A percentile compares a stretch with the other conserved stretches of the same genome.
phyloP scores from a whole-genome alignment of 768 basidiomycete genomes.

The Termitomyces sp. region DNA sequence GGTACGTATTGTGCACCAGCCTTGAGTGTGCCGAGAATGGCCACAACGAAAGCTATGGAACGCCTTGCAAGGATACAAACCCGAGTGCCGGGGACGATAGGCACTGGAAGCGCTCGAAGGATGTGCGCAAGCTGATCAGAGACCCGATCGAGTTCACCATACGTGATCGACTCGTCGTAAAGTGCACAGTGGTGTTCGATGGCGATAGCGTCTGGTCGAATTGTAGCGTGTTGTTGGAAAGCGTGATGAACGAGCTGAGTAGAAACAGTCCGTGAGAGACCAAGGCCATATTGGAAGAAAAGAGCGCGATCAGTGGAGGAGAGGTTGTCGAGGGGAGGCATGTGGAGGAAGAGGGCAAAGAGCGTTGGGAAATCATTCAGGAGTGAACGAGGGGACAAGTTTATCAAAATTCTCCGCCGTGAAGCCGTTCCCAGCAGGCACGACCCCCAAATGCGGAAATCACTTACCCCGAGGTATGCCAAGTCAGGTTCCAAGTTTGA shows the following conservation, averaged over 20 bases:
- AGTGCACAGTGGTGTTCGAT: constrained; percentile 38
- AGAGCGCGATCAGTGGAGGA: constrained; percentile 33
- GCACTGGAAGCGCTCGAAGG: constrained; percentile 29
- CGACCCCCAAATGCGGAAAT: too few relatives aligned
- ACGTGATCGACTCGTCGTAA: constrained; percentile 36
- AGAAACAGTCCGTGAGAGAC: constrained; percentile 27
- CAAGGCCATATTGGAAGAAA: constrained; percentile 42
- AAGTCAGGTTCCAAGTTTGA: too few relatives aligned
- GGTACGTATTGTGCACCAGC: constrained; percentile 57
- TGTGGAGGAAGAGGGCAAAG: background rate
- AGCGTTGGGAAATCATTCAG: background rate
- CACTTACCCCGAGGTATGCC: too few relatives aligned
- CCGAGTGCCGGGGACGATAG: constrained; percentile 41
- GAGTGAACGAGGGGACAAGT: too few relatives aligned
- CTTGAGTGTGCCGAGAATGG: constrained; percentile 49
- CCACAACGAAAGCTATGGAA: constrained; percentile 46
- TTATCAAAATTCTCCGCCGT: too few relatives aligned
- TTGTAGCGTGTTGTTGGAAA: constrained; percentile 40
- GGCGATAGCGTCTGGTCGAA: constrained; percentile 36
- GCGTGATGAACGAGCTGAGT: constrained; percentile 51
- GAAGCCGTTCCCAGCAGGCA: too few relatives aligned
- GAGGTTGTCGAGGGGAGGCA: constrained; percentile 11
- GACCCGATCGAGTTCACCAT: constrained; percentile 40
- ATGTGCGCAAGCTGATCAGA: constrained; percentile 40
- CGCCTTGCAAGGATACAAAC: constrained; percentile 52